phyloP scores from a whole-genome alignment of 768 basidiomycete genomes.

The Harrya chromipes region DNA sequence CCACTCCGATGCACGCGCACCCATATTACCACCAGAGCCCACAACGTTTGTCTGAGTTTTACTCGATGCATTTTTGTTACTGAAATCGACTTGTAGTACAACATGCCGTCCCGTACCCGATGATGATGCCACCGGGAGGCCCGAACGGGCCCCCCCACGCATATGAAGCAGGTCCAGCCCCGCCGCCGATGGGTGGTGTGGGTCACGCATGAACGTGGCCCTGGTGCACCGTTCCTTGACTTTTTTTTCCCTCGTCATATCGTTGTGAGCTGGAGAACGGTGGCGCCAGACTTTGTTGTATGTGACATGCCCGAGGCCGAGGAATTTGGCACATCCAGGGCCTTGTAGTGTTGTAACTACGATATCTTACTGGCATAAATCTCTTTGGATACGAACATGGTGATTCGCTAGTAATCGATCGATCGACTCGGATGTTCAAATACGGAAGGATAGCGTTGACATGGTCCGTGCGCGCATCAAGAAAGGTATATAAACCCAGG shows the following conservation, averaged over 20 bases:
- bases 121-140: slow-evolving; percentile 80
- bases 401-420: neutral
- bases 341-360: slow-evolving; percentile 27
- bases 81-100: slow-evolving; percentile 54
- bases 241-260: slow-evolving; percentile 9
- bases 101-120: slow-evolving; percentile 84
- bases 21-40: slow-evolving; percentile 90
- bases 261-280: slow-evolving; percentile 27
- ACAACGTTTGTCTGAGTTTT: slow-evolving; percentile 54
- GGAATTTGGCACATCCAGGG: slow-evolving; percentile 3
- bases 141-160: slow-evolving; percentile 63
- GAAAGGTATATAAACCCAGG: slow-evolving; percentile 10
- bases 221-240: slow-evolving; percentile 7
- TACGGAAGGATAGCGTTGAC: no score
- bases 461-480: slow-evolving; percentile 19
- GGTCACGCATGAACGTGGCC: slow-evolving; percentile 50
- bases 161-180: slow-evolving; percentile 69
- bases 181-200: slow-evolving; percentile 72
- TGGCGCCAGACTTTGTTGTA: slow-evolving; percentile 28
- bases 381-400: slow-evolving; percentile 21
- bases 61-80: slow-evolving; percentile 18
- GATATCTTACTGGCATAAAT: slow-evolving; percentile 24
- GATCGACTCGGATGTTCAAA: no score
- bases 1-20: slow-evolving; percentile 82
- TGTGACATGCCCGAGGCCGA: slow-evolving; percentile 18